phyloP scores from a whole-genome alignment of 371 early-diverging fungal species.

The Circinella umbellata region DNA sequence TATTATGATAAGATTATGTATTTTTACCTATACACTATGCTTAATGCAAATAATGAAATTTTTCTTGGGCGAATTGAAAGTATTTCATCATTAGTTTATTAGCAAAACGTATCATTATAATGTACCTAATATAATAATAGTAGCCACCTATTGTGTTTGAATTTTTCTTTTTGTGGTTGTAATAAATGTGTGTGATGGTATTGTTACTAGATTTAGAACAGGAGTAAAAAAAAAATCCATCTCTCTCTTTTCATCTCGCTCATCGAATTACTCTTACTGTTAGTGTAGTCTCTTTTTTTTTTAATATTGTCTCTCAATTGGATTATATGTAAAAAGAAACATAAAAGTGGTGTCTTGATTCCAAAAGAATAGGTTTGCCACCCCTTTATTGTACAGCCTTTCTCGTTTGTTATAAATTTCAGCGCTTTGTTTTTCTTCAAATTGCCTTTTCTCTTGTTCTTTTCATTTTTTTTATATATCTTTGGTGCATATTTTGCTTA shows the following conservation, averaged over 20 bases:
- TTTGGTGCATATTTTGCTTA: neutral
- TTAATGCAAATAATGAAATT: neutral
- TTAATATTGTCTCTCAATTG: no score
- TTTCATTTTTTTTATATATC: neutral
- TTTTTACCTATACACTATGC: no score
- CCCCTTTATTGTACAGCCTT: constrained; percentile 14
- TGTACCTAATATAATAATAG: no score
- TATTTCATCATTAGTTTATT: no score
- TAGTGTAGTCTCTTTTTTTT: neutral
- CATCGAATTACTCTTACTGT: neutral
- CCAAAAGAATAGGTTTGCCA: constrained; percentile 18
- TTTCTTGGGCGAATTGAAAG: neutral
- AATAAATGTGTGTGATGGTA: no score
- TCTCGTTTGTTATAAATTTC: constrained; percentile 14
- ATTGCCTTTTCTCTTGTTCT: constrained; percentile 19
- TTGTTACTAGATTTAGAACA: constrained; percentile 6
- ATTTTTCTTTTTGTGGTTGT: neutral
- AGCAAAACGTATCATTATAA: neutral
- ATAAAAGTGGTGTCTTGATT: neutral
- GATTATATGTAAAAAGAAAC: neutral
- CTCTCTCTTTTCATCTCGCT: neutral
- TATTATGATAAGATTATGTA: no score
- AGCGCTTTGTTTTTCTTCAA: neutral
- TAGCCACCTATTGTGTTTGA: constrained; percentile 11
- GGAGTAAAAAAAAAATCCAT: neutral